Base-by-base conservation (phyloP, 495 filamentous ascomycete species). In the Bacidia rubella region DNA sequence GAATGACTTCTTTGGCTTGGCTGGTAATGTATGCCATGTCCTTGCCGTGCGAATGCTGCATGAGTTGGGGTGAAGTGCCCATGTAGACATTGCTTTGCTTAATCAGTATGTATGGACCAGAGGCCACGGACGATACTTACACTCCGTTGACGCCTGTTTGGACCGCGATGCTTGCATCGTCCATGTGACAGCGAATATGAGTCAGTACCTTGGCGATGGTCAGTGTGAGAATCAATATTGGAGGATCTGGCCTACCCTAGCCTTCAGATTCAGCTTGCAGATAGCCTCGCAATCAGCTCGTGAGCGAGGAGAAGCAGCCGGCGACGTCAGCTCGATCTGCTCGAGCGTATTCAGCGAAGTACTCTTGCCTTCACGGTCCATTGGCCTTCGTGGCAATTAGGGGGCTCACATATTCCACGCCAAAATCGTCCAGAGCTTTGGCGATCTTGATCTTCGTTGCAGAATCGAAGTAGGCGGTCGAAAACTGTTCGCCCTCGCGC, bases 291-390 rank as follows among this genome's bases (percentile, higher is more conserved):
- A 89, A 69, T 90, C 86, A 60, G 68, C 65, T 58, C 81, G 76
- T 54, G 86, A 90, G 72, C 90, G 86, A 70, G 86, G 81, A 11
- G 85, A 89, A 46, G 85, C 83, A 61, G 79, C 85, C 27, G 86
- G 86, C 59, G 74, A 81, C 50, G 86, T 92, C 65, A 92, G 73
- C 70, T 90, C 86, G 72, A 80, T 75, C 66, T 93, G 95, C 69
- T 96, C 90, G 53, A 92, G 87, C 62, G 90, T 89, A 62, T 95
- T 95, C 26, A n/a, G n/a, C n/a, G n/a, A n/a, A n/a, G n/a, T n/a
- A n/a, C n/a, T n/a, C n/a, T n/a, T n/a, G 83, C 87, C 66, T 90
- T 85, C 53, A 94, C 74, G 4, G 81, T 78, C n/a, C 32, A 39
- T 39, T 39, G 0, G 3, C 23, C 23, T 47, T 21, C 2, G 11